Percentiles rank a stretch among this genome's conserved stretches.
Evolutionary conservation across 2,329 filamentous ascomycete species (phyloP).

Genomic region (Aquanectria penicillioides): DNA sequence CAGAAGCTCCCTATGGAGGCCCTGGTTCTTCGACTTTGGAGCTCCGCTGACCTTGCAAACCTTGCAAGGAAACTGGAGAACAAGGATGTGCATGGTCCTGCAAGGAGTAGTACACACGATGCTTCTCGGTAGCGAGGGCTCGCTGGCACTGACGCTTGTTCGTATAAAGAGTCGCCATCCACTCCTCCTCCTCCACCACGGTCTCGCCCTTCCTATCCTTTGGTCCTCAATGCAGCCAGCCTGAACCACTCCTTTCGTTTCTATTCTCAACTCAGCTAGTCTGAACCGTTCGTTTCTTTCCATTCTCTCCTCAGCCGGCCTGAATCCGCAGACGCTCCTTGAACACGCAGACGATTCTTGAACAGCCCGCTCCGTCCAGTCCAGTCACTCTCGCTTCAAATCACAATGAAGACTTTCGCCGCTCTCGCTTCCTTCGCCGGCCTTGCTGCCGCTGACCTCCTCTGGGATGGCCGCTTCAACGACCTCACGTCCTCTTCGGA

Average conservation of each 20-base stretch:
- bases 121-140: neutral
- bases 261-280: neutral
- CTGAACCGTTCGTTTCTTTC: neutral
- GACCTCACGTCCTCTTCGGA: constrained; percentile 63
- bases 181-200: too few species aligned
- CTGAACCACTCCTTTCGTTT: neutral
- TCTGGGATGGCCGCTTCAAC: constrained; percentile 76
- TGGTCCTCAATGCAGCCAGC: neutral
- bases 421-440: constrained; percentile 13
- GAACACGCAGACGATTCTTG: neutral
- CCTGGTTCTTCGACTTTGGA: too few species aligned
- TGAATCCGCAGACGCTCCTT: constrained; percentile 8
- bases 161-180: constrained; percentile 4
- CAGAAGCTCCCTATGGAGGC: too few species aligned
- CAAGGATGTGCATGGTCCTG: neutral
- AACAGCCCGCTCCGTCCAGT: neutral
- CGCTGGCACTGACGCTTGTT: too few species aligned
- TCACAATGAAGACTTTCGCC: constrained; percentile 18
- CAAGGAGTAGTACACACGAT: too few species aligned
- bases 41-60: too few species aligned
- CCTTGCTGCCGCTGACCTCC: constrained; percentile 42
- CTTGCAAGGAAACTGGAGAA: too few species aligned
- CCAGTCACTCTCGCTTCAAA: neutral
- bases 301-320: constrained; percentile 15
- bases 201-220: neutral